Evolutionary conservation across 768 basidiomycete species (phyloP), one percentile per base, ranked within the genome.

Genomic region (Termitomyces sp.): DNA sequence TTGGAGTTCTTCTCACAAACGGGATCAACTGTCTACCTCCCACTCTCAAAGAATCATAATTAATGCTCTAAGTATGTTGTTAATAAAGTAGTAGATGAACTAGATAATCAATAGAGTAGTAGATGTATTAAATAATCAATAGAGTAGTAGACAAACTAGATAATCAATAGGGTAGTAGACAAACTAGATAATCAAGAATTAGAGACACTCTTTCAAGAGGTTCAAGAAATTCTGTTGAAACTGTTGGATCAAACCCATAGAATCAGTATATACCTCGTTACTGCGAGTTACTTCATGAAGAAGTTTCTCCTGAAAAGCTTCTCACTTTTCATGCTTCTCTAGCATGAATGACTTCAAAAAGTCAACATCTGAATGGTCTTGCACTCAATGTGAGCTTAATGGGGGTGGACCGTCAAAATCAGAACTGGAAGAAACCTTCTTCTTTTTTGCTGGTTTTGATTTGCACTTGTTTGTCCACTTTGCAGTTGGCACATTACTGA

Each of bases 1-100:
- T 67, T 41, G 64, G 55, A 27, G 63, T 68, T 2, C 41, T 71
- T 5, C 44, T 72, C 4, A 59, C 61, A 1, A 72, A 71, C 46
- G 54, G 59, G 0, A 39, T 59, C 10, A 69, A 67, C 46, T 69
- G 68, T 24, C 2, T 43, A n/a, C n/a, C n/a, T n/a, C n/a, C n/a
- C n/a, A n/a, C n/a, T n/a, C n/a, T n/a, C n/a, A n/a, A n/a, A n/a
- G n/a, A n/a, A n/a, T n/a, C n/a, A n/a, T n/a, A n/a, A n/a, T n/a
- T n/a, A n/a, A n/a, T n/a, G n/a, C n/a, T n/a, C n/a, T n/a, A n/a
- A n/a, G n/a, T n/a, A n/a, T n/a, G n/a, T n/a, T n/a, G n/a, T n/a
- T n/a, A n/a, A n/a, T n/a, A n/a, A n/a, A n/a, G n/a, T n/a, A n/a
- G n/a, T n/a, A n/a, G n/a, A n/a, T n/a, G n/a, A n/a, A n/a, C n/a